Conservation (phyloP, 441 rosid genomes). For the Pelargonium citronellum region DNA sequence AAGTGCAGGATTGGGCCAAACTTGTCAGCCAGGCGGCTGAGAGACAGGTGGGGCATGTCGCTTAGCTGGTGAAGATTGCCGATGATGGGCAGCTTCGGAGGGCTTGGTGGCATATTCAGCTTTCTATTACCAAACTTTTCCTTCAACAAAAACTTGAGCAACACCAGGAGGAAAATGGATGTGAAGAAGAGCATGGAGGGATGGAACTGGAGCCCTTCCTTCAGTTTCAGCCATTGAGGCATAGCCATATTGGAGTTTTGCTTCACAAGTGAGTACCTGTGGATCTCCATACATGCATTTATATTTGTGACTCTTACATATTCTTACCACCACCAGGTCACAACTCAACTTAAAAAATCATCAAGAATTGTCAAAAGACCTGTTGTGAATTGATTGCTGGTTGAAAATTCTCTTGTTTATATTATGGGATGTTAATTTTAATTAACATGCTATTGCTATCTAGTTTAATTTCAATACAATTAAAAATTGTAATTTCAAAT, state of each 20-base stretch:
- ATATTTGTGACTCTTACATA: too few relatives aligned
- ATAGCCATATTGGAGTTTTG: conserved; percentile 26
- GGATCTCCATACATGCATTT: too few relatives aligned
- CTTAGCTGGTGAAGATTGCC: conserved; percentile 55
- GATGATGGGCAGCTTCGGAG: conserved; percentile 42
- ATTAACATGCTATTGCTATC: too few relatives aligned
- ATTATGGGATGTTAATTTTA: too few relatives aligned
- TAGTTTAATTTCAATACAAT: too few relatives aligned
- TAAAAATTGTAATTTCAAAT: too few relatives aligned
- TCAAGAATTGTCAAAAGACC: too few relatives aligned
- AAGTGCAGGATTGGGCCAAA: conserved; percentile 40
- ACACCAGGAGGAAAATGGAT: conserved; percentile 19
- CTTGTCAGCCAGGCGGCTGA: conserved; percentile 28
- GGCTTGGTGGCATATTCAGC: conserved; percentile 45
- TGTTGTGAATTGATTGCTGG: too few relatives aligned
- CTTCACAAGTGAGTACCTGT: too few relatives aligned
- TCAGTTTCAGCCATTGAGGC: conserved; percentile 21
- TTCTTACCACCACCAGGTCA: too few relatives aligned
- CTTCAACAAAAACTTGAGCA: conserved; percentile 20
- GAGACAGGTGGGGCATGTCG: conserved; percentile 34
- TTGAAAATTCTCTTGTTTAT: too few relatives aligned
- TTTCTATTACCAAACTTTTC: conserved; percentile 19
- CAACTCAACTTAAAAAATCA: too few relatives aligned
- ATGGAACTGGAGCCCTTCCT: conserved; percentile 10
- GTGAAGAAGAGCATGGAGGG: conserved; percentile 20